Evolutionary conservation across 2,329 filamentous ascomycete genomes (phyloP).

Genomic region (Pyrenophora teres): DNA sequence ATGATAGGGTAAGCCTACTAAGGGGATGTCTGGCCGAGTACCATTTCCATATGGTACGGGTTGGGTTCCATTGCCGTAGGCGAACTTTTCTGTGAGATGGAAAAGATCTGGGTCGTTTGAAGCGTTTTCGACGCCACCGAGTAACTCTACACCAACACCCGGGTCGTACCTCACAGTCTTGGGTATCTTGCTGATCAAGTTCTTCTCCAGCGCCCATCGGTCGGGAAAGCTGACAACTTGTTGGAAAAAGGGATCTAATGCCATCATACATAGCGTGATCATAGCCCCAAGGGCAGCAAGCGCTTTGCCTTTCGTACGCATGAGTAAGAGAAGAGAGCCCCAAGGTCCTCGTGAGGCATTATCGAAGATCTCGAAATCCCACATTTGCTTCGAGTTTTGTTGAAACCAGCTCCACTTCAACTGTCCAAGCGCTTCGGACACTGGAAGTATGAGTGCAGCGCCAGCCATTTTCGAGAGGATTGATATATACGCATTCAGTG

Average conservation of each 20-base stretch:
- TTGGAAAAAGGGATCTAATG: constrained; percentile 41
- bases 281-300: constrained; percentile 31
- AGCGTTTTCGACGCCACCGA: too few relatives aligned
- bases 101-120: too few relatives aligned
- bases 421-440: constrained; percentile 40
- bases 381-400: constrained; percentile 33
- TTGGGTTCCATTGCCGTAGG: constrained; percentile 29
- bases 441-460: constrained; percentile 35
- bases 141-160: too few relatives aligned
- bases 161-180: too few relatives aligned
- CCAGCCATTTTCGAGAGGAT: constrained; percentile 36
- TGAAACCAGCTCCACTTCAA: constrained; percentile 46
- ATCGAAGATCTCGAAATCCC: constrained; percentile 47
- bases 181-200: too few relatives aligned
- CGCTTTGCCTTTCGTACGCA: constrained; percentile 25
- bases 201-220: too few relatives aligned
- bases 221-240: constrained; percentile 36
- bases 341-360: constrained; percentile 36
- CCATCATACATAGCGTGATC: constrained; percentile 26
- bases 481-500: constrained; percentile 36
- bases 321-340: constrained; percentile 24
- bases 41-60: constrained; percentile 28
- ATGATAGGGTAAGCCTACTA: constrained; percentile 1
- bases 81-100: too few relatives aligned
- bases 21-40: constrained; percentile 31